A percentile compares a stretch with the other conserved stretches of the same genome.
Conservation (phyloP, 306 rosid genomes). For the Sindora glabra region DNA sequence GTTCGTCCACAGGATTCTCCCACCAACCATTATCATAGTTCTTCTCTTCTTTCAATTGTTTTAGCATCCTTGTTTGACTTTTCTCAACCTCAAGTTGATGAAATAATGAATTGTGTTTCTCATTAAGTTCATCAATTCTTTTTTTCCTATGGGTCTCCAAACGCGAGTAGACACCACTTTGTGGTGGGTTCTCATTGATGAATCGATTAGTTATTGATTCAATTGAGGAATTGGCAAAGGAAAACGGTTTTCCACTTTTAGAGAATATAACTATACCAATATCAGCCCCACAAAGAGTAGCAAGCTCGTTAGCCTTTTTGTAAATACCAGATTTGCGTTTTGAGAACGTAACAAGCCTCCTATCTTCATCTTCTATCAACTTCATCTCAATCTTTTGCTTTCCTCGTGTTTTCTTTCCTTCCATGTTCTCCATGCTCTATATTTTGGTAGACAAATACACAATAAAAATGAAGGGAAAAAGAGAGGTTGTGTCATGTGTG, state of each 20-base stretch:
- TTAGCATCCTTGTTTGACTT: neutral
- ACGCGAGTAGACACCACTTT: neutral
- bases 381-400: slow-evolving; percentile 31
- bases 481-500: too few species aligned
- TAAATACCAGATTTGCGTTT: slow-evolving; percentile 23
- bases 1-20: slow-evolving; percentile 16
- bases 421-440: too few species aligned
- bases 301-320: slow-evolving; percentile 26
- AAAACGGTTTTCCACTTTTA: slow-evolving; percentile 26
- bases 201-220: slow-evolving; percentile 7
- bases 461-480: too few species aligned
- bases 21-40: slow-evolving; percentile 21
- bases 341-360: slow-evolving; percentile 23
- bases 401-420: slow-evolving; percentile 24
- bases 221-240: slow-evolving; percentile 15
- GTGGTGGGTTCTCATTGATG: neutral
- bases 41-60: neutral
- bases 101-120: neutral
- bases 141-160: slow-evolving; percentile 15
- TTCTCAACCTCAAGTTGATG: slow-evolving; percentile 7
- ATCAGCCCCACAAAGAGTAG: slow-evolving; percentile 26
- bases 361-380: slow-evolving; percentile 23
- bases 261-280: slow-evolving; percentile 25
- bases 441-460: too few species aligned
- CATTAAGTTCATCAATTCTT: slow-evolving; percentile 15